phyloP scores from a whole-genome alignment of 2,329 filamentous ascomycete genomes.

The Epichloe uncinata region DNA sequence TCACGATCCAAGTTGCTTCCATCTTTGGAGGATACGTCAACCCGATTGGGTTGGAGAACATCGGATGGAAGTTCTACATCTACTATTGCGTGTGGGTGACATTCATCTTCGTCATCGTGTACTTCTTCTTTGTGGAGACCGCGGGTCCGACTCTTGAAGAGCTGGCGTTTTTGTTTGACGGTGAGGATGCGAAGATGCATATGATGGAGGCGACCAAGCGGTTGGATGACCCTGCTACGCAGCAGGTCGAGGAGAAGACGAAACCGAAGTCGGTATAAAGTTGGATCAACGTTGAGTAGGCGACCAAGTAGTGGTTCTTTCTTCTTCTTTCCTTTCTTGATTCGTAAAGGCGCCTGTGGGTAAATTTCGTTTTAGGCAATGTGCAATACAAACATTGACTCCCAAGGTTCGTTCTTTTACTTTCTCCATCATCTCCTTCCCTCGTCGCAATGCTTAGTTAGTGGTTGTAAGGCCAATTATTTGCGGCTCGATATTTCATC shows the following conservation, averaged over 20 bases:
- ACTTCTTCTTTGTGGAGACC: conserved; percentile 28
- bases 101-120: conserved; percentile 23
- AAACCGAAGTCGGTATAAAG: conserved; percentile 3
- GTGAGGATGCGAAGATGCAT: conserved; percentile 13
- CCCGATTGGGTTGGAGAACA: conserved; percentile 22
- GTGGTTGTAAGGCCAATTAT: no score
- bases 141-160: conserved; percentile 24
- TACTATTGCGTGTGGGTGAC: conserved; percentile 27
- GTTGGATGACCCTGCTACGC: conserved; percentile 3
- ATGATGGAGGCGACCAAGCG: conserved; percentile 12
- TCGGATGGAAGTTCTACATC: conserved; percentile 29
- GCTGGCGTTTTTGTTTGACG: conserved; percentile 20
- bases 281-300: no score
- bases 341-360: background rate
- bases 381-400: no score
- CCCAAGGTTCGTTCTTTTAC: no score
- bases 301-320: background rate
- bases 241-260: conserved; percentile 3
- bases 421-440: no score
- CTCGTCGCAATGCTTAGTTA: no score
- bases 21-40: conserved; percentile 28
- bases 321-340: background rate
- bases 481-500: background rate
- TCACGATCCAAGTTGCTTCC: conserved; percentile 24
- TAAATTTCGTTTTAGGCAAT: no score